Percentiles rank a stretch among this genome's conserved stretches.
Conservation (phyloP, 1,139 yeast genomes). For the Pichia sp. region DNA sequence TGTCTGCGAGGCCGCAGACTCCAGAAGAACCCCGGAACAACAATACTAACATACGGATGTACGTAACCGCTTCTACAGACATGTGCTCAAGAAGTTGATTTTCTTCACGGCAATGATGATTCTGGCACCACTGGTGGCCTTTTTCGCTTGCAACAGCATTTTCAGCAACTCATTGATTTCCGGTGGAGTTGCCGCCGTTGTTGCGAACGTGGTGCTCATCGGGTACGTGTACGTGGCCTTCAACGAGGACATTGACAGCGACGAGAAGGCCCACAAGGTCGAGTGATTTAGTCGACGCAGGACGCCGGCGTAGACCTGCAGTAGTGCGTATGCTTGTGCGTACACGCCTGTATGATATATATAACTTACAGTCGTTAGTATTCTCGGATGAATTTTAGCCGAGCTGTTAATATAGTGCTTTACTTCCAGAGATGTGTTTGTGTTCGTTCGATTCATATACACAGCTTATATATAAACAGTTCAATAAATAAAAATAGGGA, state of each 20-base stretch:
- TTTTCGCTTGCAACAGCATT: slow-evolving; percentile 43
- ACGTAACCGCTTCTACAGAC: slow-evolving; percentile 34
- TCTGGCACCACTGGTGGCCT: slow-evolving; percentile 66
- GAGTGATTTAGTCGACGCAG: neutral
- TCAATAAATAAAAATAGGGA: slow-evolving; percentile 1
- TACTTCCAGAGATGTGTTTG: neutral
- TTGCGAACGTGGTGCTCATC: slow-evolving; percentile 81
- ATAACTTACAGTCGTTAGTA: no score
- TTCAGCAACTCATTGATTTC: slow-evolving; percentile 62
- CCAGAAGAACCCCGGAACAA: no score
- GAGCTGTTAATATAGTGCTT: no score
- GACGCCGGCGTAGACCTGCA: neutral
- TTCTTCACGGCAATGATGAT: slow-evolving; percentile 91
- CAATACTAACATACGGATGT: slow-evolving; percentile 7
- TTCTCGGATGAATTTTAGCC: no score
- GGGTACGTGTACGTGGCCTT: slow-evolving; percentile 87
- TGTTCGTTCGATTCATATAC: slow-evolving; percentile 4
- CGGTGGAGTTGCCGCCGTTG: slow-evolving; percentile 86
- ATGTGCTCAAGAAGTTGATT: slow-evolving; percentile 68
- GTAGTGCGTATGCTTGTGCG: no score
- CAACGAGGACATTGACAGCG: slow-evolving; percentile 59
- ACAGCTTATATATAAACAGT: neutral
- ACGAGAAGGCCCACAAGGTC: slow-evolving; percentile 29
- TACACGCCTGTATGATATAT: no score
- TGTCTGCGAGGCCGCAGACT: neutral